Base-by-base conservation (phyloP, 768 basidiomycete species). In the Obba rivulosa region DNA sequence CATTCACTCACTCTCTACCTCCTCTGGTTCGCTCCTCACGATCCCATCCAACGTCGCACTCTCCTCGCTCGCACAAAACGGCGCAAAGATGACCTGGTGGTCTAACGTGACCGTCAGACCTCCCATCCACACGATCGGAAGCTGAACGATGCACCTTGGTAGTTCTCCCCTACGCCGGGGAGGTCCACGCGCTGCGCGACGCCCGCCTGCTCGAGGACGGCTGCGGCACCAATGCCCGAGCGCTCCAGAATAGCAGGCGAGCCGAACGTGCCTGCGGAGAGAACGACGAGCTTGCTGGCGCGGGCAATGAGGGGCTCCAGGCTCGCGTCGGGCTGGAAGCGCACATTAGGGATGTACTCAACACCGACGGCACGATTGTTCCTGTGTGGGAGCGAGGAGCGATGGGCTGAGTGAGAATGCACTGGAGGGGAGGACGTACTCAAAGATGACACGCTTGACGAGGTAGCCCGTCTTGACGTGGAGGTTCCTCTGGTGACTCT, bases 181-280 rank as follows among this genome's bases (percentile, higher is more conserved):
- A 75, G 56, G 41, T 75, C 64, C 2, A 70, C 60, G 2, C 66
- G n/a, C 0, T 60, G 57, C 16, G 57, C 20, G 24, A 76, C 52
- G 0, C 62, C 64, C 16, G 53, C 52, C 13, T 57, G 22, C 38
- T 60, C 47, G 0, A 76, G 63, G 1, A 69, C 37, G 0, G 54
- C 52, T 39, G 50, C 51, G 4, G 60, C 51, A 2, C 75, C 75
- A 13, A 76, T 67, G 0, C 74, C 75, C 2, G 72, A 80, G 3
- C 81, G 68, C 56, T 83, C 77, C 7, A 85, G 69, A 17, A 84
- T 70, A 41, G 69, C 66, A 0, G 79, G 73, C 0, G 73, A 73
- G 11, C 72, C 72, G 20, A 74, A 64, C 0, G 72, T 44, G 1
- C 74, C 73, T 1, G 67, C 66, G 13, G 68, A 67, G 2, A 75